Evolutionary conservation across 768 basidiomycete species (phyloP).

Genomic region (Kwoniella sp.): DNA sequence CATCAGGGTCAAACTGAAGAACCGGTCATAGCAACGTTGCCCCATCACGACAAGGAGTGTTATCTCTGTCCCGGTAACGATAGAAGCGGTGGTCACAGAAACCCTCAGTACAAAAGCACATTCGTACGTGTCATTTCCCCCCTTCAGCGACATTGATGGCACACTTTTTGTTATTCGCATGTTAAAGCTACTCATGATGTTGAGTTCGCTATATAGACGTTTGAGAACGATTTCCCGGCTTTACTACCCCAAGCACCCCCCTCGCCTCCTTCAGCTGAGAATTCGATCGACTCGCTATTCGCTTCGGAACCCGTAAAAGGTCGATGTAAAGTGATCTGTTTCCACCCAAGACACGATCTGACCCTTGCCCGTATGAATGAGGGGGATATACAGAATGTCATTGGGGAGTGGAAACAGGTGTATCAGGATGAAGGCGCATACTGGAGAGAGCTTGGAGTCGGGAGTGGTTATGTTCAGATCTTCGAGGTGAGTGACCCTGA

Average conservation of each 20-base stretch:
- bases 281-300: conserved; percentile 52
- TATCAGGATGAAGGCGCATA: conserved; percentile 64
- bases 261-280: conserved; percentile 60
- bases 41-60: conserved; percentile 64
- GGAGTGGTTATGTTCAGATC: conserved; percentile 77
- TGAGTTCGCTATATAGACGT: conserved; percentile 54
- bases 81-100: conserved; percentile 70
- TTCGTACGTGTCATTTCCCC: conserved; percentile 57
- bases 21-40: conserved; percentile 63
- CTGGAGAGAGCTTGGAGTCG: conserved; percentile 50
- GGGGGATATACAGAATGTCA: conserved; percentile 66
- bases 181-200: background rate
- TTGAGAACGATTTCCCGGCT: conserved; percentile 83
- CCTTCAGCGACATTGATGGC: no score
- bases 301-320: conserved; percentile 70
- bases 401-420: conserved; percentile 73
- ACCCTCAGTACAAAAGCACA: conserved; percentile 69
- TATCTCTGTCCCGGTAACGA: conserved; percentile 86
- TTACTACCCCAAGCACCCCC: conserved; percentile 62
- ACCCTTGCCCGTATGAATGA: conserved; percentile 70
- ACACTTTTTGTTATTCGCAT: no score
- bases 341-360: conserved; percentile 81
- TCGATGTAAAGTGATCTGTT: conserved; percentile 81
- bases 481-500: conserved; percentile 77
- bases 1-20: conserved; percentile 76